phyloP scores from a whole-genome alignment of 75 land plant species.

The Picea sitchensis region DNA sequence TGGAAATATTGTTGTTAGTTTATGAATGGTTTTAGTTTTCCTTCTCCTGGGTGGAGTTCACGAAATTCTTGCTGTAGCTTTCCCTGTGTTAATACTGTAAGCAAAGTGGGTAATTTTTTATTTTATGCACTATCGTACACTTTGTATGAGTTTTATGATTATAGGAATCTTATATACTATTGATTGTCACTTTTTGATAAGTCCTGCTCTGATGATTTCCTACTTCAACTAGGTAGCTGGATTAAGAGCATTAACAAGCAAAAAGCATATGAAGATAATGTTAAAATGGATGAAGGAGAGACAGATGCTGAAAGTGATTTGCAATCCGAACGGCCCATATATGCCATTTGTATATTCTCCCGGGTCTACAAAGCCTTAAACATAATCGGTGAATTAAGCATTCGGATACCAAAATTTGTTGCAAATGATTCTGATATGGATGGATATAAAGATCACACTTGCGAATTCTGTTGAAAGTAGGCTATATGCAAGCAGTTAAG shows the following conservation, averaged over 20 bases:
- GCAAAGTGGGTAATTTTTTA: neutral
- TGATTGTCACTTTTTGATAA: neutral
- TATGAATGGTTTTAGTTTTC: neutral
- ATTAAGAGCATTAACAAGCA: conserved; percentile 10
- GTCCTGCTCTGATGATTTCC: neutral
- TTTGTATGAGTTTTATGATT: neutral
- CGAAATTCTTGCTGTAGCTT: neutral
- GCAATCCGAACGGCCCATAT: neutral
- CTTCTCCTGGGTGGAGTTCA: neutral
- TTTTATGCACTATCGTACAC: neutral
- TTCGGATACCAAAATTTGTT: too few species aligned
- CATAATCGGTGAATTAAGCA: too few species aligned
- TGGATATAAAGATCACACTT: too few species aligned
- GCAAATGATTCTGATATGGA: too few species aligned
- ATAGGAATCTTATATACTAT: neutral
- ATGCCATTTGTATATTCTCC: neutral
- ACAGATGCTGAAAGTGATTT: conserved; percentile 4
- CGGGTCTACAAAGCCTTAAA: conserved; percentile 3
- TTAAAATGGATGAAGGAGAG: conserved; percentile 10
- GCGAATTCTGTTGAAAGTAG: too few species aligned
- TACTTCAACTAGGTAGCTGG: conserved; percentile 9
- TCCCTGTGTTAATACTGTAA: neutral
- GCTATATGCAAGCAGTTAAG: too few species aligned
- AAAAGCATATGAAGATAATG: conserved; percentile 11
- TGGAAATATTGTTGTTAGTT: neutral